Evolutionary conservation across 2,329 filamentous ascomycete species (phyloP).

Genomic region (Hymenoscyphus infarciens): DNA sequence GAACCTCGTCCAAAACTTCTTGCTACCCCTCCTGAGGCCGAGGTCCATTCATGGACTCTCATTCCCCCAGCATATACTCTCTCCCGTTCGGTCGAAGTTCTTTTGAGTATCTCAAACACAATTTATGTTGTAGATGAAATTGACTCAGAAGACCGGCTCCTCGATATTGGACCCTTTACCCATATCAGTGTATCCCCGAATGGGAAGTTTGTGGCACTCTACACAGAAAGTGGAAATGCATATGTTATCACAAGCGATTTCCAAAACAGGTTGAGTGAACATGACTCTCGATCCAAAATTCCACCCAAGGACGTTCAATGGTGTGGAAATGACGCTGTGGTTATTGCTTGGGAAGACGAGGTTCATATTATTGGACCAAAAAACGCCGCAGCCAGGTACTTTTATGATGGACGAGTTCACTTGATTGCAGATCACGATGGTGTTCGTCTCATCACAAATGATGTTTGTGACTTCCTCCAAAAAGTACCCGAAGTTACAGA

Average conservation of each 20-base stretch:
- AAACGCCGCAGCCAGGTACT: constrained; percentile 71
- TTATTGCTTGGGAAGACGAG: constrained; percentile 97
- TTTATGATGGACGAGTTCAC: constrained; percentile 89
- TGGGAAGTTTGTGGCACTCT: constrained; percentile 82
- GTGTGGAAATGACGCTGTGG: constrained; percentile 92
- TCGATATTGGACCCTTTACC: constrained; percentile 88
- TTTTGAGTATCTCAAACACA: constrained; percentile 80
- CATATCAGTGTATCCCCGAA: constrained; percentile 90
- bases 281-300: constrained; percentile 82
- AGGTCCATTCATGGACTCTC: constrained; percentile 83
- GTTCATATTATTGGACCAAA: constrained; percentile 88
- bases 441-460: constrained; percentile 84
- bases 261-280: constrained; percentile 85
- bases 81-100: constrained; percentile 87
- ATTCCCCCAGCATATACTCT: constrained; percentile 85
- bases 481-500: constrained; percentile 84
- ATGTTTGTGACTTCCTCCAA: constrained; percentile 96
- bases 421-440: constrained; percentile 80
- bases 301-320: constrained; percentile 85
- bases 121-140: constrained; percentile 83
- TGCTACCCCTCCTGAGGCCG: constrained; percentile 70
- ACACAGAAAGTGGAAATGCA: constrained; percentile 77
- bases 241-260: constrained; percentile 97
- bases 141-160: constrained; percentile 84
- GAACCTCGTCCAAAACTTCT: constrained; percentile 86